phyloP scores from a whole-genome alignment of 2,329 filamentous ascomycete genomes.

The Cladosporium sp. region DNA sequence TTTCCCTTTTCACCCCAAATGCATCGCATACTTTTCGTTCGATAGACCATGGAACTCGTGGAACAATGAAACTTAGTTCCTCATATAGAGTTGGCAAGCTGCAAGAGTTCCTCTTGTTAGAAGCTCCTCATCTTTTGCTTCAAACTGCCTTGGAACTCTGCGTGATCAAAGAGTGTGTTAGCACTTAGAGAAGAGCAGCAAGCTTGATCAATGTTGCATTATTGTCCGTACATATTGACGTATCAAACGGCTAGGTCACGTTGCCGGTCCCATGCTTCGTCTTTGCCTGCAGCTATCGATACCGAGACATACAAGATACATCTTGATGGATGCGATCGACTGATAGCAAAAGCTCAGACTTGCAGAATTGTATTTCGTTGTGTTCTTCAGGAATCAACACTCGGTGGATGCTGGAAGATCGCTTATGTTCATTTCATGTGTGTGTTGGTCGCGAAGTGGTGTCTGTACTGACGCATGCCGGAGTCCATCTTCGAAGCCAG shows the following conservation, averaged over 20 bases:
- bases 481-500: neutral
- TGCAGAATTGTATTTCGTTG: neutral
- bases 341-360: neutral
- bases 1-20: neutral
- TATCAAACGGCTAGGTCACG: neutral
- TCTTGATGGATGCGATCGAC: neutral
- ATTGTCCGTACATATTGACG: neutral
- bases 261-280: neutral
- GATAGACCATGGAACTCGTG: too few species aligned
- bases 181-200: too few species aligned
- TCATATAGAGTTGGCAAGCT: too few species aligned
- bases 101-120: too few species aligned
- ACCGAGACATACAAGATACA: neutral
- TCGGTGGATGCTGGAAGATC: neutral
- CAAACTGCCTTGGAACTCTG: too few species aligned
- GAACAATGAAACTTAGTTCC: too few species aligned
- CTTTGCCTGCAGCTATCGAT: neutral
- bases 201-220: neutral
- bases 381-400: neutral
- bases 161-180: too few species aligned
- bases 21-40: neutral
- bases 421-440: neutral
- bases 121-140: too few species aligned
- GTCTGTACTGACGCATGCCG: neutral
- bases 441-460: neutral